phyloP scores from a whole-genome alignment of 1,284 basidiomycete genomes.

The Pascua sp. region DNA sequence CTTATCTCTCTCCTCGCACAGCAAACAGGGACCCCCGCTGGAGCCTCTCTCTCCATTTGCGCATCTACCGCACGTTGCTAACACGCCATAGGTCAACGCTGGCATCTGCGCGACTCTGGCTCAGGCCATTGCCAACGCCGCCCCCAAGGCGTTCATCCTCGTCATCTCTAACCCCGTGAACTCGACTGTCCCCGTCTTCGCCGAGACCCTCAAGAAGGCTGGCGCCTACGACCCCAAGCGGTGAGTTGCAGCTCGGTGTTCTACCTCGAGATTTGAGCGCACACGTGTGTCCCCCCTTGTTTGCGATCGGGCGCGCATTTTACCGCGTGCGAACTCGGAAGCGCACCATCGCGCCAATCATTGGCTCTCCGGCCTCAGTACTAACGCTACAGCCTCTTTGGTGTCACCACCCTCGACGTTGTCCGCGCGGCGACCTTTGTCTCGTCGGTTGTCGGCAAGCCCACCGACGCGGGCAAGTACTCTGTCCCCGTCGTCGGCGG shows the following conservation, averaged over 20 bases:
- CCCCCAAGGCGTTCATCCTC: constrained; percentile 85
- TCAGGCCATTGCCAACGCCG: constrained; percentile 75
- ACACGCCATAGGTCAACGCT: constrained; percentile 43
- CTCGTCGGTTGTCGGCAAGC: constrained; percentile 64
- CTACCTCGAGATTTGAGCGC: too few relatives aligned
- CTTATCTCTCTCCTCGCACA: background rate
- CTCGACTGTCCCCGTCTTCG: constrained; percentile 93
- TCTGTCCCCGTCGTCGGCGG: constrained; percentile 88
- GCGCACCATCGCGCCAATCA: background rate
- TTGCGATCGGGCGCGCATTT: too few relatives aligned
- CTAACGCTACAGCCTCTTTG: constrained; percentile 51
- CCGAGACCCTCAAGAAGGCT: constrained; percentile 85
- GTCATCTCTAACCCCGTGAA: constrained; percentile 89
- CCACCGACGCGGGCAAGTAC: constrained; percentile 61
- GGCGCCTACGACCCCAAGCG: constrained; percentile 85
- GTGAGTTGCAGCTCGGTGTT: constrained; percentile 29
- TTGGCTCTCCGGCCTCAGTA: background rate
- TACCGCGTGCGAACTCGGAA: too few relatives aligned
- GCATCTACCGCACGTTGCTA: too few relatives aligned
- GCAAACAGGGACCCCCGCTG: background rate
- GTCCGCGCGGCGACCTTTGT: constrained; percentile 94
- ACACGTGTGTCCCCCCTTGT: background rate
- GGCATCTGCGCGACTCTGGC: constrained; percentile 89
- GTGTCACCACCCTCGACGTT: constrained; percentile 96
- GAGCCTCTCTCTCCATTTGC: too few relatives aligned